Conservation (phyloP, 352 stramenopile genomes). For the Globisporangium middletonii region DNA sequence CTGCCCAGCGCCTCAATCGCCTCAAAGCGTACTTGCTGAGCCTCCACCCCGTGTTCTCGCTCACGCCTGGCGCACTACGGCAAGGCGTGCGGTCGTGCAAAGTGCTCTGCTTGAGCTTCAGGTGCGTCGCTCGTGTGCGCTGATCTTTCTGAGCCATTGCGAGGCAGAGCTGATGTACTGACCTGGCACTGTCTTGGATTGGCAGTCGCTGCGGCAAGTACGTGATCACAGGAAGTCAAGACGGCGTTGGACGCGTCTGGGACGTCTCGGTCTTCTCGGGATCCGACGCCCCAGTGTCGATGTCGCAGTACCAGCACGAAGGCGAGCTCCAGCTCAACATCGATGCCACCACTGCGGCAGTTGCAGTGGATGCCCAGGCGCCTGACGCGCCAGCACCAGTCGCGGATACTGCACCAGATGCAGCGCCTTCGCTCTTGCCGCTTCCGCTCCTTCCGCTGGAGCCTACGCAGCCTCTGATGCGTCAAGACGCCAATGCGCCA, state of each 20-base stretch:
- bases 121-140: conserved; percentile 10
- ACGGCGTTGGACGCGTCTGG: conserved; percentile 92
- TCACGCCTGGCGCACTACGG: conserved; percentile 48
- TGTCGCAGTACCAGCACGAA: conserved; percentile 47
- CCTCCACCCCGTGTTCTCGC: conserved; percentile 70
- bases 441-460: too few species aligned
- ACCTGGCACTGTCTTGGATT: background rate
- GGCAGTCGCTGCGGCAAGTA: conserved; percentile 80
- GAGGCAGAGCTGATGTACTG: background rate
- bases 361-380: background rate
- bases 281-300: conserved; percentile 35
- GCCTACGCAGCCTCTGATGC: background rate
- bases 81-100: conserved; percentile 60
- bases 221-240: conserved; percentile 91
- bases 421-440: too few species aligned
- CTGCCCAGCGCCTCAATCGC: conserved; percentile 59
- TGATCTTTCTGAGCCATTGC: background rate
- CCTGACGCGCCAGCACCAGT: background rate
- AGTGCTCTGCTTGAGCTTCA: conserved; percentile 65
- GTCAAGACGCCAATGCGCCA: background rate
- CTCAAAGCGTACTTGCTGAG: conserved; percentile 78
- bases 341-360: background rate
- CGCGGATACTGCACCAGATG: background rate
- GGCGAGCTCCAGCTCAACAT: conserved; percentile 24
- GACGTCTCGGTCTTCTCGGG: conserved; percentile 54